Base-by-base conservation (phyloP, 345 rosid genomes). In the Rhizophora apiculata region DNA sequence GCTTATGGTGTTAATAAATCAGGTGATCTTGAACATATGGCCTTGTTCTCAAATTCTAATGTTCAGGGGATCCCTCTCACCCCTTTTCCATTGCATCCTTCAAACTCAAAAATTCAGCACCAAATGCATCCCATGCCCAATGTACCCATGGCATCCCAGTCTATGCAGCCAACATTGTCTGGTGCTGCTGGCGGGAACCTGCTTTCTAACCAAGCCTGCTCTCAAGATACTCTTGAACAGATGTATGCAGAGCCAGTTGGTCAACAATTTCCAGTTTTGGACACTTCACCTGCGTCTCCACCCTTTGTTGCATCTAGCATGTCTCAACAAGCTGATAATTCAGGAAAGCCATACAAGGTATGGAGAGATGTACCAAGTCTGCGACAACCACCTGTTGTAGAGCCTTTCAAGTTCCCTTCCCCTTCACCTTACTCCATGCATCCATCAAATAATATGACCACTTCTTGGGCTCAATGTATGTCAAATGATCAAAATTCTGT, bases 211-310 rank as follows among this genome's bases (percentile, higher is more conserved):
- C 70, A 52, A 36, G 67, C 55, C 27, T 11, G 54, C 20, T 24
- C 62, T 16, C 67, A 34, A 26, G 52, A 63, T 48, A 7, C 32
- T 6, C 49, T 37, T 51, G 73, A 10, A 46, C 74, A 65, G 57
- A 66, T 30, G 31, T 51, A 37, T 13, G 32, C 59, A 53, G 65
- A 34, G 60, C 64, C 73, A 56, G 66, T 48, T 43, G 55, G 65
- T 51, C 82, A 82, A 65, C 79, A 73, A 46, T 81, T 74, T 76
- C 80, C 85, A 27, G 73, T 74, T 68, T 71, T 78, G 64, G 80
- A 84, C 21, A 58, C 84, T 62, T 36, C 36, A 5, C 63, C 82
- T 5, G 58, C 60, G 53, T 69, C 84, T 57, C 84, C 80, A 67
- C 76, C 72, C 11, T 69, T 51, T 19, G 32, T 32, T 43, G 37